Evolutionary conservation across 371 early-diverging fungal species (phyloP), one percentile per base, ranked within the genome.

Genomic region (Blastocladiella emersonii): DNA sequence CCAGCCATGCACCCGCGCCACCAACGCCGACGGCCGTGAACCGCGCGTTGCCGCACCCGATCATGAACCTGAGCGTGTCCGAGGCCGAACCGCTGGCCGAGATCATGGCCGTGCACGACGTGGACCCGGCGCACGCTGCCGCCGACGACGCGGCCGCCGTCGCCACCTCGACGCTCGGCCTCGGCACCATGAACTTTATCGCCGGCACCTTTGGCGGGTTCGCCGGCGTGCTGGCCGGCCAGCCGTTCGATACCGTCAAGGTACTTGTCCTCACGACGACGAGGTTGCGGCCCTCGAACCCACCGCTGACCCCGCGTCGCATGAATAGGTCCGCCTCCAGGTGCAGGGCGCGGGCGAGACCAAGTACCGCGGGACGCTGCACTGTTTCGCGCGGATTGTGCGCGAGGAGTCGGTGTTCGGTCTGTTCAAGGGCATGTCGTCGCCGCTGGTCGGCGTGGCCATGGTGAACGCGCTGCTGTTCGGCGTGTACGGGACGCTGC

Each of bases 391-490:
- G 10, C 77, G 74, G 34, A 84, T 79, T 34, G 64, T 84, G 25
- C 73, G 70, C 56, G 77, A 81, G 68, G 84, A 84, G 71, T 81
- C 81, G 76, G 68, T 84, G 57, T 66, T 70, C 23, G 84, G 84
- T 4, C 69, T 84, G 15, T 84, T 80, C 65, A 84, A 82, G 74
- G 84, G 89, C 34, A 89, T 89, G 89, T 84, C 86, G 30, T 83
- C 85, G 70, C 89, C 89, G 34, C 68, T 89, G 62, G 72, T 86
- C n/a, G 90, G 90, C 27, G 85, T 89, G 34, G 85, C 86, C 21
- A 85, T 88, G 1, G 90, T 90, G 60, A 90, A 90, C 63, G 85
- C 91, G 6, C 73, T 90, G 61, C 72, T 90, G 60, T 90, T 90
- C 71, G 83, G 86, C 25, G 83, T 89, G 45, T 87, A 90, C 65